phyloP scores from a whole-genome alignment of 2,329 filamentous ascomycete genomes.

The Fonsecaea nubica region DNA sequence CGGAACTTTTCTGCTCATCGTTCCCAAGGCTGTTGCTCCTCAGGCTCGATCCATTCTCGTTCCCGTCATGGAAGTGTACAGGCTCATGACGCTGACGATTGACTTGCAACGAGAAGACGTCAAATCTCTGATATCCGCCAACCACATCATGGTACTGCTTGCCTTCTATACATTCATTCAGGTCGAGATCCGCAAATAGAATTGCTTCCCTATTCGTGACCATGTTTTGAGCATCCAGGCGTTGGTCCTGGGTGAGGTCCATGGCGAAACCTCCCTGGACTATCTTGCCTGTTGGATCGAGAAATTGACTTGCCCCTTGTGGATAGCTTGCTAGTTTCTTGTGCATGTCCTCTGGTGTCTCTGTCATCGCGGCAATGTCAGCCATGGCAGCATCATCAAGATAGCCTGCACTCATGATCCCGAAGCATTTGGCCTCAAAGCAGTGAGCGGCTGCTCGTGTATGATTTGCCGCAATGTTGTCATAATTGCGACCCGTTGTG shows the following conservation, averaged over 20 bases:
- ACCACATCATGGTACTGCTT: slow-evolving; percentile 66
- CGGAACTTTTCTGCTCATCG: slow-evolving; percentile 5
- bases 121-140: slow-evolving; percentile 62
- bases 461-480: slow-evolving; percentile 62
- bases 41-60: background rate
- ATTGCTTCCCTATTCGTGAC: slow-evolving; percentile 58
- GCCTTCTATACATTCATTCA: slow-evolving; percentile 59
- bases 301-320: slow-evolving; percentile 57
- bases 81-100: slow-evolving; percentile 51
- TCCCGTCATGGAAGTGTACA: slow-evolving; percentile 27
- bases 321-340: slow-evolving; percentile 48
- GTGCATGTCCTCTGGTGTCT: slow-evolving; percentile 38
- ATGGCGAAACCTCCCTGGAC: slow-evolving; percentile 49
- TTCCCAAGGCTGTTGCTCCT: background rate
- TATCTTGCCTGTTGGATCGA: slow-evolving; percentile 58
- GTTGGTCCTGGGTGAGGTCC: slow-evolving; percentile 29
- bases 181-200: slow-evolving; percentile 59
- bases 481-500: slow-evolving; percentile 52
- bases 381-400: slow-evolving; percentile 52
- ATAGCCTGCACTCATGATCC: slow-evolving; percentile 56
- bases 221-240: background rate
- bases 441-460: slow-evolving; percentile 62
- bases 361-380: slow-evolving; percentile 43
- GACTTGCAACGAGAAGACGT: slow-evolving; percentile 61
- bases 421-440: slow-evolving; percentile 65